Evolutionary conservation across 2,329 filamentous ascomycete genomes (phyloP).

Genomic region (Penicillium glabrum): DNA sequence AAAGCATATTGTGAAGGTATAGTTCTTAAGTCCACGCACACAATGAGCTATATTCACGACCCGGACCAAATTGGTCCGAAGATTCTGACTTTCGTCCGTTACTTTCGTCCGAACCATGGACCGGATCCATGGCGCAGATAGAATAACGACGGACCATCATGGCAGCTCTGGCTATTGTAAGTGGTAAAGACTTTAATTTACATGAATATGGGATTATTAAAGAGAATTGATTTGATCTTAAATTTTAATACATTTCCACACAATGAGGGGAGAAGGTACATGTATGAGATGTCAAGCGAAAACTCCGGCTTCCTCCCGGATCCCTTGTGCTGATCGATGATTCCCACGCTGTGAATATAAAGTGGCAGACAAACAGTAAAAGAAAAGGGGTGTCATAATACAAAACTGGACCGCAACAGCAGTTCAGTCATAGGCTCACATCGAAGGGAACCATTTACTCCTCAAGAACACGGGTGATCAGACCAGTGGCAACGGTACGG

Average conservation of each 20-base stretch:
- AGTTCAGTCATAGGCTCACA: constrained; percentile 4
- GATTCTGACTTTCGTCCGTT: constrained; percentile 17
- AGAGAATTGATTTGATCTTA: constrained; percentile 5
- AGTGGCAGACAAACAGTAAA: constrained; percentile 30
- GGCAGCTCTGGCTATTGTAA: too few species aligned
- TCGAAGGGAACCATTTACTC: constrained; percentile 31
- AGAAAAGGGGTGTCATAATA: constrained; percentile 32
- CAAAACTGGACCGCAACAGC: constrained; percentile 15
- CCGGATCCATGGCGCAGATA: background rate
- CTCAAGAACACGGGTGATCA: constrained; percentile 70
- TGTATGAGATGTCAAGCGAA: constrained; percentile 33
- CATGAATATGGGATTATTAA: background rate
- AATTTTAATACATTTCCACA: constrained; percentile 26
- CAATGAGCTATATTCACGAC: background rate
- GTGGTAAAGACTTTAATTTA: too few species aligned
- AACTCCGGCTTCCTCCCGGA: constrained; percentile 34
- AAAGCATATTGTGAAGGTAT: background rate
- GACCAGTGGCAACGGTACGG: constrained; percentile 79
- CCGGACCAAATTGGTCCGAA: constrained; percentile 5
- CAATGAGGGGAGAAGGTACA: constrained; percentile 32
- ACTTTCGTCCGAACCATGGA: constrained; percentile 17
- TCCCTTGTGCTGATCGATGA: constrained; percentile 31
- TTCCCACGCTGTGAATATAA: constrained; percentile 36
- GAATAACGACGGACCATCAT: background rate
- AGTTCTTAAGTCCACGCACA: background rate